Base-by-base conservation (phyloP, 495 filamentous ascomycete species). In the Delitschia confertaspora region DNA sequence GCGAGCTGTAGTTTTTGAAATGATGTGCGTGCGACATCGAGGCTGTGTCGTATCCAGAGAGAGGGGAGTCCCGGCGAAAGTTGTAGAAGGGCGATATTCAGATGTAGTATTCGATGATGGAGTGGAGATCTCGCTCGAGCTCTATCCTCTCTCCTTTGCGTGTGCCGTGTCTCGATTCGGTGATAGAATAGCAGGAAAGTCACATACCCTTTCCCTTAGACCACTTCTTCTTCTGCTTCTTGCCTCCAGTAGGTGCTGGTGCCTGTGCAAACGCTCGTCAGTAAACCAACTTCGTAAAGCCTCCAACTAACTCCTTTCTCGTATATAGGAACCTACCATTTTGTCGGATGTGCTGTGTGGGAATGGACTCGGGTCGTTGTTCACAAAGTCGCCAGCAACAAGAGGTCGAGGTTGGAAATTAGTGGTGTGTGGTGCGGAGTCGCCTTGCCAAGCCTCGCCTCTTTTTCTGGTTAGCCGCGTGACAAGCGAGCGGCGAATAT, bases 201-300 rank as follows among this genome's bases (percentile, higher is more conserved):
- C 26, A 67, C 73, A 59, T 79, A 88, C 84, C 84, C 79, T 95
- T 95, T 71, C 87, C 93, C 85, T 95, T 98, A 59, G 88, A 95
- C 89, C 89, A 95, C 89, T 95, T 94, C 86, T 96, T 96, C 85
- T 95, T 94, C 68, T 89, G 85, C 76, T 93, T 94, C 80, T 93
- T 93, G 66, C 82, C 85, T 65, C 85, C 86, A 57, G 75, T 66
- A 68, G 83, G 70, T 68, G 79, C 45, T 18, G 55, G 55, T 58
- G 55, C 55, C 55, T 58, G 20, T 44, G 30, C 24, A 38, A 19
- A 14, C 11, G 10, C n/a, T 14, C 7, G 30, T 53, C 44, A 46
- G 41, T 23, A 9, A n/a, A n/a, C 11, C 20, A 13, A n/a, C n/a
- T n/a, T n/a, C n/a, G n/a, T n/a, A n/a, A n/a, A n/a, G n/a, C n/a